Evolutionary conservation across 176 grass and related monocot genomes (phyloP).

Genomic region (Lolium rigidum): DNA sequence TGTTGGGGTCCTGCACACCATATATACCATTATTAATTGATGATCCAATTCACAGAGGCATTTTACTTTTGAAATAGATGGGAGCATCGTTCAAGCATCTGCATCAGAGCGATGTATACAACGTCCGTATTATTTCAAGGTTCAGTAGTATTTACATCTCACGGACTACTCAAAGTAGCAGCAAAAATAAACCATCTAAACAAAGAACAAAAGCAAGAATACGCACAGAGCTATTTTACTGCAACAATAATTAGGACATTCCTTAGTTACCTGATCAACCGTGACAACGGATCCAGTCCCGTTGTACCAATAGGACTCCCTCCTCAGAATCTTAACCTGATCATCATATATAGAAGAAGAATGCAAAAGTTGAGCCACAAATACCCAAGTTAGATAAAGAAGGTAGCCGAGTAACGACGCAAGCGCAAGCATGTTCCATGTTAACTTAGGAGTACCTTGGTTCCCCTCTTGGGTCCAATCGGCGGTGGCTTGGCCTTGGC

Average conservation of each 20-base stretch:
- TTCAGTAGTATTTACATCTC: too few relatives aligned
- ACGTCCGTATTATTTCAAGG: too few relatives aligned
- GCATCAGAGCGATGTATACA: too few relatives aligned
- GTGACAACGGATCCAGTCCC: conserved; percentile 78
- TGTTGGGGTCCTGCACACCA: conserved; percentile 67
- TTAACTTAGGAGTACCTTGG: conserved; percentile 48
- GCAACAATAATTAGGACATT: neutral
- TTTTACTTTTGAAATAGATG: too few relatives aligned
- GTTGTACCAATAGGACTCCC: conserved; percentile 97
- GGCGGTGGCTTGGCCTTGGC: conserved; percentile 69
- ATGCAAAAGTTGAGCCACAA: neutral
- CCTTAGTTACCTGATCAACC: conserved; percentile 74
- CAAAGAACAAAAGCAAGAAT: too few relatives aligned
- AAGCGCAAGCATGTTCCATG: neutral
- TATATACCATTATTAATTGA: neutral
- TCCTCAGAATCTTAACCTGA: conserved; percentile 96
- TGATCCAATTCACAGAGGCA: too few relatives aligned
- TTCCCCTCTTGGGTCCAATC: conserved; percentile 82
- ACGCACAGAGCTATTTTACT: neutral
- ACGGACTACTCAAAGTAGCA: too few relatives aligned
- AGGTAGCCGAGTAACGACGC: neutral
- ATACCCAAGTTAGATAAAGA: neutral
- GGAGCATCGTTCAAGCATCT: too few relatives aligned
- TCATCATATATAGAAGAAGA: neutral
- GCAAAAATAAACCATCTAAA: too few relatives aligned